phyloP scores from a whole-genome alignment of 371 early-diverging fungal genomes.

The Mucor racemosus region DNA sequence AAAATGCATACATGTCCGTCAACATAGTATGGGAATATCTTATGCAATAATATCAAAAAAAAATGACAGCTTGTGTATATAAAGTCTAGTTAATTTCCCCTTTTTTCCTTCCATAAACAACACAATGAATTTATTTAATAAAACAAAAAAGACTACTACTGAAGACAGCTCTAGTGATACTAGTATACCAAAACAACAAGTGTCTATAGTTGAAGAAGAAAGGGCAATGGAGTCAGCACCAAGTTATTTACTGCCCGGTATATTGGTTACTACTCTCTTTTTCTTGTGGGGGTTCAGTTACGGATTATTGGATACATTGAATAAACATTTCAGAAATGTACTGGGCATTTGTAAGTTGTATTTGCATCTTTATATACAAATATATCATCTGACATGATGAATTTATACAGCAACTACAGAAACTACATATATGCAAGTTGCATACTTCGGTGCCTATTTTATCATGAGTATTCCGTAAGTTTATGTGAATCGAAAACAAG shows the following conservation, averaged over 20 bases:
- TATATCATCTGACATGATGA: neutral
- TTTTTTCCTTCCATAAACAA: neutral
- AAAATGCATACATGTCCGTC: neutral
- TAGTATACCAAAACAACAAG: slow-evolving; percentile 1
- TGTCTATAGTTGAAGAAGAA: slow-evolving; percentile 4
- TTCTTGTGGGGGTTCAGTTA: slow-evolving; percentile 59
- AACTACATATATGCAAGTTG: slow-evolving; percentile 55
- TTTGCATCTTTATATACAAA: neutral
- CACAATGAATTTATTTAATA: neutral
- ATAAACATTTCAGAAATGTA: slow-evolving; percentile 51
- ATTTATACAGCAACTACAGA: slow-evolving; percentile 41
- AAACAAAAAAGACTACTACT: neutral
- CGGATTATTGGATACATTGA: slow-evolving; percentile 51
- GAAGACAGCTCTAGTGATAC: neutral
- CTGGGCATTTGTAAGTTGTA: slow-evolving; percentile 42
- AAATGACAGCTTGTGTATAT: slow-evolving; percentile 6
- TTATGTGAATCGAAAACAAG: neutral
- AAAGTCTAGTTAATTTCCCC: neutral
- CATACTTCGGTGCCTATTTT: slow-evolving; percentile 57
- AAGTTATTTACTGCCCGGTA: slow-evolving; percentile 28
- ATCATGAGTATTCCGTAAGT: slow-evolving; percentile 53
- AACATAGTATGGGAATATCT: slow-evolving; percentile 12
- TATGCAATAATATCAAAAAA: neutral
- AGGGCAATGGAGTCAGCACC: neutral
- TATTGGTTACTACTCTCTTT: slow-evolving; percentile 47